Evolutionary conservation across 768 basidiomycete species (phyloP).

Genomic region (Boletus fagicola): DNA sequence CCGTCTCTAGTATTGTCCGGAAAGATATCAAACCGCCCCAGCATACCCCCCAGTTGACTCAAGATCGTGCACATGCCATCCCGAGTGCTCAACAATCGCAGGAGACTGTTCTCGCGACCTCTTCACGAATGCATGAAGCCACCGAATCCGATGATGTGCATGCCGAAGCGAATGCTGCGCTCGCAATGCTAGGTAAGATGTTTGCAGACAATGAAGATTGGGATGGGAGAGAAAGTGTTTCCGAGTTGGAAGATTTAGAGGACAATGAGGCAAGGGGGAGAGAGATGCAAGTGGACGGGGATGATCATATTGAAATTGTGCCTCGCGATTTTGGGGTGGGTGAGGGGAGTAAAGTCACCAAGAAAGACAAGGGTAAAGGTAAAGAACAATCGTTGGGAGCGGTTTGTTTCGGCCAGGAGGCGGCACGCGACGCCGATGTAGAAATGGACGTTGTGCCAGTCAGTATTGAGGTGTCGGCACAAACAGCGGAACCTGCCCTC

Average conservation of each 20-base stretch:
- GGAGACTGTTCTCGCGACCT: background rate
- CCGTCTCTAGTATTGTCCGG: background rate
- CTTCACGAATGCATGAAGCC: background rate
- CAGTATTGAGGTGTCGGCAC: background rate
- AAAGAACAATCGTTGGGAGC: conserved; percentile 27
- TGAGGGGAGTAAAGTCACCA: background rate
- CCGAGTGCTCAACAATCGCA: background rate
- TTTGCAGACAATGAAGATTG: conserved; percentile 57
- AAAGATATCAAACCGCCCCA: background rate
- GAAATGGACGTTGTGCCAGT: conserved; percentile 7
- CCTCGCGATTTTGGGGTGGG: background rate
- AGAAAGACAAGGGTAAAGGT: conserved; percentile 11
- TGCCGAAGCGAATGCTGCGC: conserved; percentile 16
- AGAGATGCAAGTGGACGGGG: conserved; percentile 20
- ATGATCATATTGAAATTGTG: conserved; percentile 24
- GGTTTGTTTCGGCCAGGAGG: background rate
- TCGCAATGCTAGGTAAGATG: conserved; percentile 46
- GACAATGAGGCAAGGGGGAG: conserved; percentile 12
- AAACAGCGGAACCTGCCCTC: background rate
- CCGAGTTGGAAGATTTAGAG: conserved; percentile 46
- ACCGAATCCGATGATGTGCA: conserved; percentile 2
- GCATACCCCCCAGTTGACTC: background rate
- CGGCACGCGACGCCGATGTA: conserved; percentile 4
- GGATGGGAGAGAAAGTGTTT: conserved; percentile 58
- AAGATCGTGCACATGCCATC: background rate